Conservation (phyloP, 2,329 filamentous ascomycete species). For the Samsoniella hepiali region DNA sequence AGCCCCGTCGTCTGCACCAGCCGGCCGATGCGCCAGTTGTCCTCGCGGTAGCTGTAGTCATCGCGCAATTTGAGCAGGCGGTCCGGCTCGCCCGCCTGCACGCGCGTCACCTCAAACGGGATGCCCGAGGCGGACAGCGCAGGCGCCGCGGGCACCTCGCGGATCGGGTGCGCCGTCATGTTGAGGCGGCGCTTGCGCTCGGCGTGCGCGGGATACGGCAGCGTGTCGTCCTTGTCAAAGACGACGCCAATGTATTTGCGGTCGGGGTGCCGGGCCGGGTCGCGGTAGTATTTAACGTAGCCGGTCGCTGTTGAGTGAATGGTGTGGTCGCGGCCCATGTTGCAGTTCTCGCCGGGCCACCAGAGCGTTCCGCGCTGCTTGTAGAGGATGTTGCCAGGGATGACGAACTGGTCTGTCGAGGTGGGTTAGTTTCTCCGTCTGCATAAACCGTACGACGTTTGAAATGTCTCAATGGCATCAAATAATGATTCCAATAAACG, state of each 20-base stretch:
- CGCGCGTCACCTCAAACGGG: conserved; percentile 44
- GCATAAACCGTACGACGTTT: neutral
- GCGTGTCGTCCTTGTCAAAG: conserved; percentile 74
- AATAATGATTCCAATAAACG: conserved; percentile 29
- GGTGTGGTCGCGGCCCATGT: conserved; percentile 93
- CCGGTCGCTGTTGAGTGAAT: conserved; percentile 82
- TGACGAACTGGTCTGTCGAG: conserved; percentile 78
- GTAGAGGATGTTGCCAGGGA: conserved; percentile 97
- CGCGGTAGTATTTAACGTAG: conserved; percentile 96
- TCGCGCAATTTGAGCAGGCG: conserved; percentile 48
- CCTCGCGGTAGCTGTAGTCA: conserved; percentile 59
- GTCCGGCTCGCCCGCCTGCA: conserved; percentile 40
- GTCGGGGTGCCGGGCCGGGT: conserved; percentile 76
- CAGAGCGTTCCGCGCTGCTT: conserved; percentile 91
- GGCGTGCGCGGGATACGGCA: conserved; percentile 74
- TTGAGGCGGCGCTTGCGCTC: conserved; percentile 72
- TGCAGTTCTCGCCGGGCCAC: conserved; percentile 93
- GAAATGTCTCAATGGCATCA: neutral
- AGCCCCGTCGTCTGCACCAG: conserved; percentile 51
- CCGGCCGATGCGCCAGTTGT: conserved; percentile 57
- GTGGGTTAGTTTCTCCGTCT: neutral
- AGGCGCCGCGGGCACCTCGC: conserved; percentile 34
- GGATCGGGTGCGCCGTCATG: conserved; percentile 58
- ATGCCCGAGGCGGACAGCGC: conserved; percentile 49
- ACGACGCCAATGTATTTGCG: conserved; percentile 93